Conservation (phyloP, 169 alveolate species). For the Plasmodium knowlesi region DNA sequence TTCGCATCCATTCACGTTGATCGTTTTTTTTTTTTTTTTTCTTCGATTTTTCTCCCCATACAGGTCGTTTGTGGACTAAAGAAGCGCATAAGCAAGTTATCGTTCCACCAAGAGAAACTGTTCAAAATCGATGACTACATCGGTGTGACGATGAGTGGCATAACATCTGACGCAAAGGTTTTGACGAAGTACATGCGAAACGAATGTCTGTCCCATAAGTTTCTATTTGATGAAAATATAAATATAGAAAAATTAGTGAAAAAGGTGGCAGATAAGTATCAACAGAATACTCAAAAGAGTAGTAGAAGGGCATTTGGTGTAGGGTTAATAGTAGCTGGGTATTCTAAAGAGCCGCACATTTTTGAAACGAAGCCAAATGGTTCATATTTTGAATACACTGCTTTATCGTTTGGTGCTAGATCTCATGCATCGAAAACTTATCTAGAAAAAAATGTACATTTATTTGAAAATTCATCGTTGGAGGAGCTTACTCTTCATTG, state of each 20-base stretch:
- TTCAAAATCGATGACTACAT: conserved; percentile 96
- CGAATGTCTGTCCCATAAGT: conserved; percentile 95
- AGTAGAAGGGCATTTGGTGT: conserved; percentile 99
- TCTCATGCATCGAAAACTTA: conserved; percentile 98
- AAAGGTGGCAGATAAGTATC: conserved; percentile 95
- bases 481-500: conserved; percentile 90
- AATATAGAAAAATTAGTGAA: conserved; percentile 93
- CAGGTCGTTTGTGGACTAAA: conserved; percentile 92
- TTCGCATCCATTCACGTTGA: neutral
- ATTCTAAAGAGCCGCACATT: conserved; percentile 93
- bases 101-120: conserved; percentile 95
- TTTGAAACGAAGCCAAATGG: conserved; percentile 98
- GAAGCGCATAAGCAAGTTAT: conserved; percentile 93
- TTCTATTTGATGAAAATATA: conserved; percentile 93
- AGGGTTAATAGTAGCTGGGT: conserved; percentile 95
- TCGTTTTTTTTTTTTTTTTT: neutral
- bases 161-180: conserved; percentile 98
- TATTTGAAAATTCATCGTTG: conserved; percentile 85
- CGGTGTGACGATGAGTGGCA: conserved; percentile 98
- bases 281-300: conserved; percentile 94
- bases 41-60: neutral
- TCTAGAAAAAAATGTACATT: conserved; percentile 93
- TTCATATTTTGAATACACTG: conserved; percentile 94
- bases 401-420: conserved; percentile 97
- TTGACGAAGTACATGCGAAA: conserved; percentile 86